Evolutionary conservation across 23 red algal genomes (phyloP).

Genomic region (Gracilaria vermiculophylla): DNA sequence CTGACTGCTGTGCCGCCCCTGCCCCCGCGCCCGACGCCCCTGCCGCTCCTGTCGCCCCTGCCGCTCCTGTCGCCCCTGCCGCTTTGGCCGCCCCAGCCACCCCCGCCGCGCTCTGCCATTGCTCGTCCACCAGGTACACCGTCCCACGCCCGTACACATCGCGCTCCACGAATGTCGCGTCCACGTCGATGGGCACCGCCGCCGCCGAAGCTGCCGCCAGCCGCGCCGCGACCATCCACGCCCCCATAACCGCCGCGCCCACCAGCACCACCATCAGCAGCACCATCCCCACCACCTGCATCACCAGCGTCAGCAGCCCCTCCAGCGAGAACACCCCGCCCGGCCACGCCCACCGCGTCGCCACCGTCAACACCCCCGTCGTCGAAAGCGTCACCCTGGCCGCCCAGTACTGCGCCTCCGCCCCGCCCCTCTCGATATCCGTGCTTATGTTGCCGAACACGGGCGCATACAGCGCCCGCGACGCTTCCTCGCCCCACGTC

Average conservation of each 20-base stretch:
- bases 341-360: conserved; percentile 30
- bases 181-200: conserved; percentile 37
- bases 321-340: conserved; percentile 55
- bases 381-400: conserved; percentile 7
- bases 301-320: conserved; percentile 25
- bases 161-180: conserved; percentile 58
- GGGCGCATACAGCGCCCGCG: conserved; percentile 15
- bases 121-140: conserved; percentile 9
- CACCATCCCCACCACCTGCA: conserved; percentile 45
- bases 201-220: conserved; percentile 28
- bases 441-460: conserved; percentile 15
- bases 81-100: neutral
- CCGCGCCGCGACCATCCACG: conserved; percentile 51
- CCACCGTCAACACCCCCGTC: conserved; percentile 49
- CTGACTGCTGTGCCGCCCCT: no score
- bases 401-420: neutral
- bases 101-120: neutral
- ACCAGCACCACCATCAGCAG: conserved; percentile 41
- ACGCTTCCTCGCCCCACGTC: neutral
- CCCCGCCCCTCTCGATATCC: neutral
- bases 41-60: neutral
- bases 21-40: no score
- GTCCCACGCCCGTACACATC: conserved; percentile 71
- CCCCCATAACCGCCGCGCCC: neutral
- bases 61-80: neutral